Evolutionary conservation across 2,329 filamentous ascomycete species (phyloP).

Genomic region (Sporothrix euskadiensis): DNA sequence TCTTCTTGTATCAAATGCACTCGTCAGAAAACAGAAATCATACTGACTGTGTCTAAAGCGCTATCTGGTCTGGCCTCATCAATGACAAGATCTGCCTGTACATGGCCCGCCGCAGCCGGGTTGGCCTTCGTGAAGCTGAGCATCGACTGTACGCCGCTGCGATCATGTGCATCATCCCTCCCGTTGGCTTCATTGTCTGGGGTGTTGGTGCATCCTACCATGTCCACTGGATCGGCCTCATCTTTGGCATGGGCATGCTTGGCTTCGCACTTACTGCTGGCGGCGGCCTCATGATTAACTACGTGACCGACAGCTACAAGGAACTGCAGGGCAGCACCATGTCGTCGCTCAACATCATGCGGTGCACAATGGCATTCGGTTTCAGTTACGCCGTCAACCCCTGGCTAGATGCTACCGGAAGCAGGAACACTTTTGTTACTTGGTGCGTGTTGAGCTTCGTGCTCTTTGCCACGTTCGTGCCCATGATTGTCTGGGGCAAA

Average conservation of each 20-base stretch:
- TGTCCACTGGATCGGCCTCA: constrained; percentile 46
- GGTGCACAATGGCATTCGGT: constrained; percentile 37
- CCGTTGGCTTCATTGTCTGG: constrained; percentile 48
- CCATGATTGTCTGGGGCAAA: constrained; percentile 19
- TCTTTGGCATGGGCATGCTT: constrained; percentile 46
- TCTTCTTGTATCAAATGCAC: too few species aligned
- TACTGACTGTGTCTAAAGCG: too few species aligned
- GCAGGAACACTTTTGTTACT: constrained; percentile 31
- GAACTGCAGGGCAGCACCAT: constrained; percentile 35
- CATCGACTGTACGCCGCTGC: constrained; percentile 37
- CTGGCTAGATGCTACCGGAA: constrained; percentile 34
- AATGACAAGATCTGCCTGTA: constrained; percentile 34
- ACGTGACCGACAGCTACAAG: constrained; percentile 46
- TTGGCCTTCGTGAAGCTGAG: constrained; percentile 41
- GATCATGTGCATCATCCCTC: constrained; percentile 34
- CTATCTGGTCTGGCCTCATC: constrained; percentile 33
- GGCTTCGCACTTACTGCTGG: constrained; percentile 44
- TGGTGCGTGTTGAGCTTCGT: constrained; percentile 7
- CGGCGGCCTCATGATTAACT: constrained; percentile 44
- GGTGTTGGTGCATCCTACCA: constrained; percentile 48
- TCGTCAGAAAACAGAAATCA: too few species aligned
- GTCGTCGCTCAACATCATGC: constrained; percentile 35
- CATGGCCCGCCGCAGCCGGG: constrained; percentile 44
- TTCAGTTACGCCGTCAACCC: constrained; percentile 41
- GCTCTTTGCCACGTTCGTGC: constrained; percentile 2